Percentiles rank a stretch among this genome's conserved stretches.
Evolutionary conservation across 2,329 filamentous ascomycete species (phyloP).

Genomic region (Beauveria rudraprayagi): DNA sequence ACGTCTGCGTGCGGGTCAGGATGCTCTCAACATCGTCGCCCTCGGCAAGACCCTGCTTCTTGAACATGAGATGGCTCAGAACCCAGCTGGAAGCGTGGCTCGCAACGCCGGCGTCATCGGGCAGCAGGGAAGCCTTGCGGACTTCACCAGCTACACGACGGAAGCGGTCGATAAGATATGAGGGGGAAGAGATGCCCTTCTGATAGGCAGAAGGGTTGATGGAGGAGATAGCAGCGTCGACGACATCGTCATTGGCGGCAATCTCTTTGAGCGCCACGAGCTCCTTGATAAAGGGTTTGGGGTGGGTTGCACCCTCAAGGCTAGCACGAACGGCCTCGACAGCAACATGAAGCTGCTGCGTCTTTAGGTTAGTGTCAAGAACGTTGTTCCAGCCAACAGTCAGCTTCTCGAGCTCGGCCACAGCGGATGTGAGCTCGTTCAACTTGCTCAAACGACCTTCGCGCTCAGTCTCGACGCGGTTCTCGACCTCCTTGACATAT

Average conservation of each 20-base stretch:
- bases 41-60: slow-evolving; percentile 76
- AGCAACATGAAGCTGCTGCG: slow-evolving; percentile 92
- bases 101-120: slow-evolving; percentile 88
- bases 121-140: slow-evolving; percentile 84
- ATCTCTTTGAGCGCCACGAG: slow-evolving; percentile 93
- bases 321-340: slow-evolving; percentile 86
- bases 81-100: slow-evolving; percentile 86
- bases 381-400: slow-evolving; percentile 86
- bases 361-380: slow-evolving; percentile 82
- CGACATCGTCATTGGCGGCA: slow-evolving; percentile 72
- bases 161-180: slow-evolving; percentile 92
- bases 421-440: slow-evolving; percentile 65
- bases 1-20: slow-evolving; percentile 77
- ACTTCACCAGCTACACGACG: slow-evolving; percentile 86
- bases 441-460: slow-evolving; percentile 80
- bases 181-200: slow-evolving; percentile 72
- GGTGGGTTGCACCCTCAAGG: slow-evolving; percentile 61
- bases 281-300: slow-evolving; percentile 83
- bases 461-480: slow-evolving; percentile 81
- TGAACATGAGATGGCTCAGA: slow-evolving; percentile 91
- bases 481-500: slow-evolving; percentile 70
- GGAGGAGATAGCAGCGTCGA: slow-evolving; percentile 89
- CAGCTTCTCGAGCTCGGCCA: slow-evolving; percentile 78
- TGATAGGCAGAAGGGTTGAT: slow-evolving; percentile 94
- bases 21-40: slow-evolving; percentile 92